A percentile compares a stretch with the other conserved stretches of the same genome.
These are phyloP conservation scores for Canna indica DNA, from an alignment of 176 grass and related monocot genomes.

Conservation along the genomic window DNA sequence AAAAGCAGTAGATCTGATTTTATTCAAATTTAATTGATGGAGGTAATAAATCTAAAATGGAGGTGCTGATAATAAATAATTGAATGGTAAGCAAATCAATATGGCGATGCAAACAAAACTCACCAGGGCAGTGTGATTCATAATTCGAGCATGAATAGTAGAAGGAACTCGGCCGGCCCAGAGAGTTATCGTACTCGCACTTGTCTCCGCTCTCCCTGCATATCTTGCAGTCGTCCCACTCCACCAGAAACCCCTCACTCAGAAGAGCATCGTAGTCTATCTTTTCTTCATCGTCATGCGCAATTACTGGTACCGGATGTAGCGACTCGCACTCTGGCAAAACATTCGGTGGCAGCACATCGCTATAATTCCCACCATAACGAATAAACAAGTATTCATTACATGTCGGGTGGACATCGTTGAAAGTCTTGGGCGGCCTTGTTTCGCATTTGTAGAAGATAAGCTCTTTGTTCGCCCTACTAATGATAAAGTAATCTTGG, in stretches of 20 bases:
- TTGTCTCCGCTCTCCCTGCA: not conserved
- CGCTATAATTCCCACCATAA: not conserved
- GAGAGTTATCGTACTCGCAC: not conserved
- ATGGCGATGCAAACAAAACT: too few species aligned
- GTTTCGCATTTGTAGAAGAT: not conserved
- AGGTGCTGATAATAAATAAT: too few species aligned
- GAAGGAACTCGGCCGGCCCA: too few species aligned
- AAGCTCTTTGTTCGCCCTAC: not conserved
- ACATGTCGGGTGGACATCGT: accelerated
- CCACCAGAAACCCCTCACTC: not conserved
- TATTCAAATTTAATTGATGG: too few species aligned
- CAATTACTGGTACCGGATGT: not conserved
- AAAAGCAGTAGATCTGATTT: too few species aligned
- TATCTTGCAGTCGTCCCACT: not conserved
- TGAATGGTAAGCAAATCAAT: too few species aligned
- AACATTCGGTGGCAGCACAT: not conserved
- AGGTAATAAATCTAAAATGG: too few species aligned
- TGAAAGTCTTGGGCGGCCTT: not conserved
- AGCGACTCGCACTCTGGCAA: not conserved
- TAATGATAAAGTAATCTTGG: not conserved
- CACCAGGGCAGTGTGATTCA: too few species aligned
- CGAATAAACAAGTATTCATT: not conserved
- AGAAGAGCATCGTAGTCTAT: not conserved
- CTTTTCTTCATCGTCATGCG: not conserved
- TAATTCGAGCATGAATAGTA: too few species aligned